phyloP scores from a whole-genome alignment of 1,284 basidiomycete genomes.

The Cryptococcus neoformans region DNA sequence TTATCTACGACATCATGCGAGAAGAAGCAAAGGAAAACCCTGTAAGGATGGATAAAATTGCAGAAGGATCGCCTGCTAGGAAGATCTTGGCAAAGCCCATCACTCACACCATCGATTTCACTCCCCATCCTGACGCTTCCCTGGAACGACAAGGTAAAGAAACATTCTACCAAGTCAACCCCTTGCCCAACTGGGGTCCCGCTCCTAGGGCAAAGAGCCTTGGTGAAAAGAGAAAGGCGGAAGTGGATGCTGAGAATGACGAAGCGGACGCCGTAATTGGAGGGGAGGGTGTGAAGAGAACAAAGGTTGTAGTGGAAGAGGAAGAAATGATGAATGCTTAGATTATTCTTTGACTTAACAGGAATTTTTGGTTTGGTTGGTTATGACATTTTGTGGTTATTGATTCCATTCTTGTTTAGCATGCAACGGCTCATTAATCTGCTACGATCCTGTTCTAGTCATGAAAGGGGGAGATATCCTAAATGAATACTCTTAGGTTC shows the following conservation, averaged over 20 bases:
- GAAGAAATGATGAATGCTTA: conserved; percentile 17
- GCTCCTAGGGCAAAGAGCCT: conserved; percentile 34
- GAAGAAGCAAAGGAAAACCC: conserved; percentile 73
- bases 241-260: background rate
- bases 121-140: conserved; percentile 63
- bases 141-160: conserved; percentile 56
- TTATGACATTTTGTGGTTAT: too few relatives aligned
- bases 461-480: too few relatives aligned
- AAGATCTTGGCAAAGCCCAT: conserved; percentile 63
- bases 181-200: conserved; percentile 89
- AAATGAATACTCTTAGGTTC: too few relatives aligned
- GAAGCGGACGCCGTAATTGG: conserved; percentile 5
- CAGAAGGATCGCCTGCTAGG: conserved; percentile 65
- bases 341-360: too few relatives aligned
- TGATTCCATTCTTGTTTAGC: too few relatives aligned
- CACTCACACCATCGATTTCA: conserved; percentile 65
- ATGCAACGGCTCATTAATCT: too few relatives aligned
- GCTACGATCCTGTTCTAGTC: too few relatives aligned
- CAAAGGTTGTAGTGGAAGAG: conserved; percentile 5
- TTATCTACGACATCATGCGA: conserved; percentile 79
- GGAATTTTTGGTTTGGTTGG: too few relatives aligned
- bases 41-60: conserved; percentile 75
- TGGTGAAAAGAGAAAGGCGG: background rate
- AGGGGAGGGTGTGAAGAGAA: background rate
- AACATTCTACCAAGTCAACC: conserved; percentile 89